Base-by-base conservation (phyloP, 345 rosid species). In the Physaria fendleri region DNA sequence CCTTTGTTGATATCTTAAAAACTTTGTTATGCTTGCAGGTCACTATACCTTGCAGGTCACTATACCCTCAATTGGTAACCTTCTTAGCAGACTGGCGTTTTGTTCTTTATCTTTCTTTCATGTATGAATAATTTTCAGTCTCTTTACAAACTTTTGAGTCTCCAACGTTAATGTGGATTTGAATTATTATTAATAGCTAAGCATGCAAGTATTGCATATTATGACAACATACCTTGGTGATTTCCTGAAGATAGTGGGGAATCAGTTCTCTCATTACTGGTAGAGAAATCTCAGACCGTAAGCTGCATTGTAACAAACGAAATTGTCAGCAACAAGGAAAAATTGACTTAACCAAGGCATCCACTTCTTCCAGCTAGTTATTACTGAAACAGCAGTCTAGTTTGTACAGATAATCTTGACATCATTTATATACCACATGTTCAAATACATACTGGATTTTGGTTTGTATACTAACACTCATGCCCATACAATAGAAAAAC, bases 161-260 rank as follows among this genome's bases (percentile, higher is more conserved):
- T 25, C 25, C 52, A 46, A 44, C 49, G 17, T 48, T 32, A 52
- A 40, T 48, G 59, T 42, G 44, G 21, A 30, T 41, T 49, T 48
- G 45, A 50, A 37, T 24, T 9, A 20, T 41, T 32, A 25, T 28
- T 6, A 32, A 28, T 25, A 59, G 39, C 54, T 50, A 32, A 33
- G 14, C 60, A 41, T 13, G 18, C 39, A 37, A 66, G 25, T 12
- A 37, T 35, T 44, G 56, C 55, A 59, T 14, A 57, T 42, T 46
- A 64, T 52, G 54, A 23, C 23, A 58, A 56, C 77, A 50, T 81
- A 93, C 99, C 94, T 89, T 93, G 69, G 90, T 80, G 15, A 77
- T 55, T 64, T 89, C 97, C 71, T 85, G 97, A 60, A 93, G 97
- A 79, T 93, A 93, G 76, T 93, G 95, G 11, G 97, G 97, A 78